Percentiles rank a stretch among this genome's conserved stretches.
phyloP scores from a whole-genome alignment of 495 filamentous ascomycete species.

The Letharia lupina region DNA sequence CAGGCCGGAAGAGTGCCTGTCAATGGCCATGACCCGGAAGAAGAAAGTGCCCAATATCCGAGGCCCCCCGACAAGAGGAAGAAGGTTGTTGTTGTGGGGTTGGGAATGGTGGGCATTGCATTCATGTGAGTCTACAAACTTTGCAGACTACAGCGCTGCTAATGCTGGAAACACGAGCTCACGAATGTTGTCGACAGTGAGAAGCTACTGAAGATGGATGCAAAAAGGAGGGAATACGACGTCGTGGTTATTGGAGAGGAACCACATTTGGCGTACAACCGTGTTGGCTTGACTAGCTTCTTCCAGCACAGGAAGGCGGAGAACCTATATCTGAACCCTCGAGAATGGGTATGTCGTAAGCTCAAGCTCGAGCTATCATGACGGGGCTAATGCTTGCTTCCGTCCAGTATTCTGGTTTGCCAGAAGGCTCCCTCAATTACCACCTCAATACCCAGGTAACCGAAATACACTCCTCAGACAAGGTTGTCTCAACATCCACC shows the following conservation, averaged over 20 bases:
- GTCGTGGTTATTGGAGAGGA: constrained; percentile 91
- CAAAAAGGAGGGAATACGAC: constrained; percentile 66
- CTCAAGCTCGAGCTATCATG: too few species aligned
- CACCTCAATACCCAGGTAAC: constrained; percentile 77
- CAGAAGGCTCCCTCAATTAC: constrained; percentile 64
- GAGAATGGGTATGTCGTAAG: constrained; percentile 64
- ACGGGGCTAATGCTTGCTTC: constrained; percentile 4
- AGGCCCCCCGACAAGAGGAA: constrained; percentile 39
- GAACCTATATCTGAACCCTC: constrained; percentile 81
- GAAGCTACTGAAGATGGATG: constrained; percentile 82
- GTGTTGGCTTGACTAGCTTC: constrained; percentile 89
- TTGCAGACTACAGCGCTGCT: not conserved
- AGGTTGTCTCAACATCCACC: constrained; percentile 61
- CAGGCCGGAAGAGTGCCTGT: constrained; percentile 23
- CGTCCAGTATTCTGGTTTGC: constrained; percentile 36
- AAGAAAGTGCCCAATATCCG: constrained; percentile 22
- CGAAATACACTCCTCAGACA: constrained; percentile 54
- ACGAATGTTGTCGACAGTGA: constrained; percentile 45
- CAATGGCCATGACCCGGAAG: constrained; percentile 23
- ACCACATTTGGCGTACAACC: constrained; percentile 85
- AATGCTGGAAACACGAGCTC: not conserved
- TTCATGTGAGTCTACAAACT: constrained; percentile 60
- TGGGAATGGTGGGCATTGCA: constrained; percentile 93
- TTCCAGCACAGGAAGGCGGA: constrained; percentile 87
- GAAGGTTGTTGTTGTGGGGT: constrained; percentile 75